A percentile compares a stretch with the other conserved stretches of the same genome.
Evolutionary conservation across 176 grass and related monocot species (phyloP).

Genomic region (Carex littledalei): DNA sequence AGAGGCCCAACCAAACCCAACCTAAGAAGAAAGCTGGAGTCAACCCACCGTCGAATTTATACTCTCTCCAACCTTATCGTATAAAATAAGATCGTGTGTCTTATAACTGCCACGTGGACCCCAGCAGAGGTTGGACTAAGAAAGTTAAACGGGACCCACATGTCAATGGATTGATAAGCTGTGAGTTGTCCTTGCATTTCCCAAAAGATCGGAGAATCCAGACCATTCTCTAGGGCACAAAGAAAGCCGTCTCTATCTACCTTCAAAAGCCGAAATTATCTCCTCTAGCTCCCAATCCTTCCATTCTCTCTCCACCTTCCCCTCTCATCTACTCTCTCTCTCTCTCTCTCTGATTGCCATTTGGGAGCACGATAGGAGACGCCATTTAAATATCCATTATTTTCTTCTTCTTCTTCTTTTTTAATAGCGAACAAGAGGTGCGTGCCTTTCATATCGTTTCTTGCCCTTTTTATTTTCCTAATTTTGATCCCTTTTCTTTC

Average conservation of each 20-base stretch:
- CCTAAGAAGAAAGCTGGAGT: background rate
- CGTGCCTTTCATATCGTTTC: background rate
- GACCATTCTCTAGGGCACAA: background rate
- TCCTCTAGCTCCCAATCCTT: background rate
- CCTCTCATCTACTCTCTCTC: background rate
- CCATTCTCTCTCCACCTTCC: background rate
- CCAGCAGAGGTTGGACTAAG: background rate
- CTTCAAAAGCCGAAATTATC: background rate
- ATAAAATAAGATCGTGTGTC: background rate
- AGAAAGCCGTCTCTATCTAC: background rate
- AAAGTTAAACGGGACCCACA: background rate
- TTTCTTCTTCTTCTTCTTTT: too few relatives aligned
- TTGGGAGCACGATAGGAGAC: background rate
- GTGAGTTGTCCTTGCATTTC: background rate
- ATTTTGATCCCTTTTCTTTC: background rate
- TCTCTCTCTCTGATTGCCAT: background rate
- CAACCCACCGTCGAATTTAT: background rate
- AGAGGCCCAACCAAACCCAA: background rate
- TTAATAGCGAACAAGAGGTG: background rate
- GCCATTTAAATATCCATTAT: background rate
- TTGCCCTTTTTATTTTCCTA: background rate
- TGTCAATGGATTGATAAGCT: background rate
- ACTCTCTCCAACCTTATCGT: background rate
- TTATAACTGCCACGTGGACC: background rate
- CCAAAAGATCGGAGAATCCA: background rate